Evolutionary conservation across 2,329 filamentous ascomycete genomes (phyloP).

Genomic region (Furcasterigmium furcatum): DNA sequence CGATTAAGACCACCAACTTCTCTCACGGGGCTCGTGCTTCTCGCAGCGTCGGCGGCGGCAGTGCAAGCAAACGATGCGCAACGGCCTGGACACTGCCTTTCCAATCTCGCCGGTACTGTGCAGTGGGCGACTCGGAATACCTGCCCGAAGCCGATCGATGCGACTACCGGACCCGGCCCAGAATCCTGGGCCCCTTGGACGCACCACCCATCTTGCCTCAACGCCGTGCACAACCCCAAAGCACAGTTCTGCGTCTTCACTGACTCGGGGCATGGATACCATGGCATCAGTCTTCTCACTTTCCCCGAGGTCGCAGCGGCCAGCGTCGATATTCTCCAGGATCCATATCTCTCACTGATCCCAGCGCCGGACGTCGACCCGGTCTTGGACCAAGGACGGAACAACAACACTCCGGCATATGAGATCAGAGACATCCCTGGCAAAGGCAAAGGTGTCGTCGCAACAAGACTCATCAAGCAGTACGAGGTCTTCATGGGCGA

Average conservation of each 20-base stretch:
- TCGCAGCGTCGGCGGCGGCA: no score
- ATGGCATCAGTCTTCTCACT: slow-evolving; percentile 30
- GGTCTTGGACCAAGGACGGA: slow-evolving; percentile 2
- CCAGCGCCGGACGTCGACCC: slow-evolving; percentile 2
- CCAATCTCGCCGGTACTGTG: not conserved
- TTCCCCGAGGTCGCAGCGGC: slow-evolving; percentile 26
- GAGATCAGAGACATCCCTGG: slow-evolving; percentile 21
- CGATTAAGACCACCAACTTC: no score
- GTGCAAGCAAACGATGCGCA: not conserved
- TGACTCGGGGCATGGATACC: slow-evolving; percentile 17
- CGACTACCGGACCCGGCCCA: slow-evolving; percentile 1
- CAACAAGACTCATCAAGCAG: slow-evolving; percentile 23
- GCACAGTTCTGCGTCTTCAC: slow-evolving; percentile 22
- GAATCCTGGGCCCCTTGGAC: slow-evolving; percentile 19
- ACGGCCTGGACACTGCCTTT: not conserved
- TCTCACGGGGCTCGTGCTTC: no score
- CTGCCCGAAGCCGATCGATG: not conserved
- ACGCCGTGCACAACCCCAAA: slow-evolving; percentile 5
- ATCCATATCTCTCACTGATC: slow-evolving; percentile 14
- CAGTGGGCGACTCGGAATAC: slow-evolving; percentile 1
- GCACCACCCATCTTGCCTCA: slow-evolving; percentile 17
- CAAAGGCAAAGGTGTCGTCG: slow-evolving; percentile 29
- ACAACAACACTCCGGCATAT: slow-evolving; percentile 15
- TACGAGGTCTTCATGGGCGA: slow-evolving; percentile 32
- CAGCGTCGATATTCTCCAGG: slow-evolving; percentile 21